These are phyloP conservation scores for Nidula niveotomentosa DNA, from an alignment of 1,284 basidiomycete genomes.

Conservation along the genomic window DNA sequence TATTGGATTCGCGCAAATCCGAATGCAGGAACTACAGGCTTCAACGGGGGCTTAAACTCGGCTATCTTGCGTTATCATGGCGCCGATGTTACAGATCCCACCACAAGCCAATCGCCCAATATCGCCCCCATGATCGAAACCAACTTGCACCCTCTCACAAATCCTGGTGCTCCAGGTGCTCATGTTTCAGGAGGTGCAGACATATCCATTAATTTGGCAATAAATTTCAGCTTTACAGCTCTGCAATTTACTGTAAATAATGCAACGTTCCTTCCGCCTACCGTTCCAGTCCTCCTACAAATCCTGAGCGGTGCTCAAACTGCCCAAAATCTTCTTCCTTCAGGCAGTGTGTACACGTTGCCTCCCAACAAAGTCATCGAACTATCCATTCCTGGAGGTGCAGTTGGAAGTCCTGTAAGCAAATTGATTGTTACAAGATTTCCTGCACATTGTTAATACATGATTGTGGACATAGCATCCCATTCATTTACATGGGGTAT, in stretches of 20 bases:
- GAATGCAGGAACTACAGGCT: slow-evolving; percentile 26
- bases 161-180: slow-evolving; percentile 35
- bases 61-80: slow-evolving; percentile 49
- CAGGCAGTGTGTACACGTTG: slow-evolving; percentile 31
- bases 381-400: slow-evolving; percentile 22
- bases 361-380: slow-evolving; percentile 23
- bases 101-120: slow-evolving; percentile 14
- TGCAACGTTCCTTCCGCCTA: slow-evolving; percentile 24
- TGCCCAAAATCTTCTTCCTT: slow-evolving; percentile 35
- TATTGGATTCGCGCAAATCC: slow-evolving; percentile 48
- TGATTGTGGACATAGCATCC: slow-evolving; percentile 21
- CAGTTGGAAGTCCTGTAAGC: slow-evolving; percentile 29
- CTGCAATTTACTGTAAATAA: slow-evolving; percentile 28
- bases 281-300: slow-evolving; percentile 34
- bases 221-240: slow-evolving; percentile 18
- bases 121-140: slow-evolving; percentile 27
- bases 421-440: too few relatives aligned
- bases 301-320: slow-evolving; percentile 40
- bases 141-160: slow-evolving; percentile 28
- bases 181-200: slow-evolving; percentile 33
- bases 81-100: slow-evolving; percentile 41
- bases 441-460: too few relatives aligned
- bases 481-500: slow-evolving; percentile 18
- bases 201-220: slow-evolving; percentile 28
- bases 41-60: slow-evolving; percentile 32